Percentiles rank a stretch among this genome's conserved stretches.
phyloP scores from a whole-genome alignment of 2,329 filamentous ascomycete genomes.

The Apiospora saccharicola region DNA sequence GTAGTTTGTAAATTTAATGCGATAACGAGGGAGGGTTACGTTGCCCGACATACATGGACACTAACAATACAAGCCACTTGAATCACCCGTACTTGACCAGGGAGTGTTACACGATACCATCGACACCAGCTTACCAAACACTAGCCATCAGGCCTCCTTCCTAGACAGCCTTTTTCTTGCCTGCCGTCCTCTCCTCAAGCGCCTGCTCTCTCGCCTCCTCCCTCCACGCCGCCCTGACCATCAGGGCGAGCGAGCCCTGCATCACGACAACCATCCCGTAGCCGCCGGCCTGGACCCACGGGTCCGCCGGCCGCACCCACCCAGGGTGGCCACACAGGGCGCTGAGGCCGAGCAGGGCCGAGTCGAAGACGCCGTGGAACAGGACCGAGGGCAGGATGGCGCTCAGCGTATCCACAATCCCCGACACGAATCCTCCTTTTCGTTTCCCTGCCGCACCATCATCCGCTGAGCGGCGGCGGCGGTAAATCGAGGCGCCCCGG shows the following conservation, averaged over 20 bases:
- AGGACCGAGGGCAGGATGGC: constrained; percentile 4
- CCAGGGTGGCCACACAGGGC: background rate
- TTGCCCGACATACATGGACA: background rate
- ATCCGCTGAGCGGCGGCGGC: background rate
- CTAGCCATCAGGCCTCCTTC: background rate
- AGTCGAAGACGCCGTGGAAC: background rate
- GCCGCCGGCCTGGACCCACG: background rate
- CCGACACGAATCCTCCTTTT: background rate
- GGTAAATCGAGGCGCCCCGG: background rate
- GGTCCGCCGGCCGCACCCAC: background rate
- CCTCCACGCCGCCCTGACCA: background rate
- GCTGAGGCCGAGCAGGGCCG: background rate
- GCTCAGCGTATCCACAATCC: background rate
- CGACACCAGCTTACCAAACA: background rate
- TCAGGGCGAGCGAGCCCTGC: background rate
- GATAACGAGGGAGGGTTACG: background rate
- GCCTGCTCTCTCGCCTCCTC: background rate
- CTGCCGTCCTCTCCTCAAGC: background rate
- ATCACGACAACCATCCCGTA: background rate
- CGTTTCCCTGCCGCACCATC: background rate
- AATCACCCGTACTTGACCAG: background rate
- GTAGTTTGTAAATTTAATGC: background rate
- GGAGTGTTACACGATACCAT: background rate
- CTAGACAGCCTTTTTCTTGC: too few species aligned
- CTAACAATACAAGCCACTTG: background rate